These are phyloP conservation scores for Cymodocea nodosa DNA, from an alignment of 116 monocot genomes.

Conservation along the genomic window DNA sequence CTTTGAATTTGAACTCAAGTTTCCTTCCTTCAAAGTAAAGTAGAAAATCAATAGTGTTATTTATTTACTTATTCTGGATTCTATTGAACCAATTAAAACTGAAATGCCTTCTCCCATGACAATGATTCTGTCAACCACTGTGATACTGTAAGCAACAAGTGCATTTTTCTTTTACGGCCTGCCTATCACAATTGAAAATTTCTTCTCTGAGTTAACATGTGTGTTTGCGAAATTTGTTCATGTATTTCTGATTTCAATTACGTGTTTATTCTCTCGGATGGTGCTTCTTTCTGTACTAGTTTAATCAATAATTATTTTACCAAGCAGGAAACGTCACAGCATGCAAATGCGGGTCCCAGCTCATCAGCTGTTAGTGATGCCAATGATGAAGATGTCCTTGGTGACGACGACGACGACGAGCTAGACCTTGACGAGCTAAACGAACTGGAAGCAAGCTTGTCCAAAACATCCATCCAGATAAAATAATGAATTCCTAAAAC, in stretches of 20 bases:
- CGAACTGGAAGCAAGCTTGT: slow-evolving; percentile 79
- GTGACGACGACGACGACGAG: slow-evolving; percentile 68
- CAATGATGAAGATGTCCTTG: slow-evolving; percentile 35
- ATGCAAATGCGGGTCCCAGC: slow-evolving; percentile 30
- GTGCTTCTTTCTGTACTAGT: not conserved
- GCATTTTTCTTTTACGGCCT: too few species aligned
- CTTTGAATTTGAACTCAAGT: too few species aligned
- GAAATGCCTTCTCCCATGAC: too few species aligned
- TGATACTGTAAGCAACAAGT: too few species aligned
- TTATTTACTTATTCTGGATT: too few species aligned
- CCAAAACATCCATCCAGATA: slow-evolving; percentile 57
- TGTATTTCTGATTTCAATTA: not conserved
- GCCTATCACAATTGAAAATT: too few species aligned
- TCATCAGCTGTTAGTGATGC: slow-evolving; percentile 23
- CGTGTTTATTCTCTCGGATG: not conserved
- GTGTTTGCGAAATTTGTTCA: not conserved
- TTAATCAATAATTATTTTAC: not conserved
- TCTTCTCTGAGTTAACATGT: too few species aligned
- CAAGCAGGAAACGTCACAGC: slow-evolving; percentile 29
- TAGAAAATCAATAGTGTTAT: too few species aligned
- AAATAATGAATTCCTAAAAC: slow-evolving; percentile 24
- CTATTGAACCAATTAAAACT: too few species aligned
- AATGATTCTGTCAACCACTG: too few species aligned
- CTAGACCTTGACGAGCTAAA: slow-evolving; percentile 82
- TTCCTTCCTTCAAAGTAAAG: too few species aligned